These are phyloP conservation scores for Lizonia empirigonia DNA, from an alignment of 2,329 filamentous ascomycete genomes.

Conservation along the genomic window DNA sequence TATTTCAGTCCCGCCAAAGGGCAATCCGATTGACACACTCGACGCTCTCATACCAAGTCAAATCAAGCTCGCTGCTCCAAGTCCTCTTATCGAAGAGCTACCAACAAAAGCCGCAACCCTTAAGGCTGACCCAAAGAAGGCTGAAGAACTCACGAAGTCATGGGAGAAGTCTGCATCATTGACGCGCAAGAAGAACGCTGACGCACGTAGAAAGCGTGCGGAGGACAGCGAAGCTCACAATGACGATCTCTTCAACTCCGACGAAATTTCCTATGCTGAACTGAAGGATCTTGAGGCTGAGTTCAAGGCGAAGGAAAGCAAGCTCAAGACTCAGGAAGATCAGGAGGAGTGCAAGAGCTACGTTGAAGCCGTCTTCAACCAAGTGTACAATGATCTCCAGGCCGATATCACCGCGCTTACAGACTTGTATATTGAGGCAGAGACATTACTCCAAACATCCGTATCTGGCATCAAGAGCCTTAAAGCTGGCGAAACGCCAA, in stretches of 20 bases:
- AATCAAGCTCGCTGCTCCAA: slow-evolving; percentile 17
- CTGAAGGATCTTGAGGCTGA: slow-evolving; percentile 61
- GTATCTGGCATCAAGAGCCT: slow-evolving; percentile 33
- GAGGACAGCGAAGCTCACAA: slow-evolving; percentile 59
- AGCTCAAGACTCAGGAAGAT: slow-evolving; percentile 59
- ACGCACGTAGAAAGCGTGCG: slow-evolving; percentile 56
- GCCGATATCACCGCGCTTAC: slow-evolving; percentile 57
- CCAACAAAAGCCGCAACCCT: slow-evolving; percentile 23
- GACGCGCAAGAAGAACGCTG: slow-evolving; percentile 54
- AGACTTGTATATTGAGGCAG: slow-evolving; percentile 51
- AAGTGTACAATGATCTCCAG: slow-evolving; percentile 56
- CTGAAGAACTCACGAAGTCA: slow-evolving; percentile 31
- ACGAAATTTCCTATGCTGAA: slow-evolving; percentile 64
- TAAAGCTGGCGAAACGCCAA: slow-evolving; percentile 21
- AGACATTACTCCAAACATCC: slow-evolving; percentile 32
- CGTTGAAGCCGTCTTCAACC: slow-evolving; percentile 57
- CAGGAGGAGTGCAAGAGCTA: slow-evolving; percentile 59
- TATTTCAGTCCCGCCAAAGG: slow-evolving; percentile 18
- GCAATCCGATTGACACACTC: slow-evolving; percentile 25
- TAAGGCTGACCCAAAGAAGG: slow-evolving; percentile 26
- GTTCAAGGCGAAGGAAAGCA: slow-evolving; percentile 59
- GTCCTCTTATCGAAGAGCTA: slow-evolving; percentile 29
- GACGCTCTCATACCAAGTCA: slow-evolving; percentile 28
- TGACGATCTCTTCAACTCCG: slow-evolving; percentile 60
- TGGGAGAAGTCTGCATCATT: slow-evolving; percentile 56